phyloP scores from a whole-genome alignment of 2,329 filamentous ascomycete species.

The Onygenales sp. region DNA sequence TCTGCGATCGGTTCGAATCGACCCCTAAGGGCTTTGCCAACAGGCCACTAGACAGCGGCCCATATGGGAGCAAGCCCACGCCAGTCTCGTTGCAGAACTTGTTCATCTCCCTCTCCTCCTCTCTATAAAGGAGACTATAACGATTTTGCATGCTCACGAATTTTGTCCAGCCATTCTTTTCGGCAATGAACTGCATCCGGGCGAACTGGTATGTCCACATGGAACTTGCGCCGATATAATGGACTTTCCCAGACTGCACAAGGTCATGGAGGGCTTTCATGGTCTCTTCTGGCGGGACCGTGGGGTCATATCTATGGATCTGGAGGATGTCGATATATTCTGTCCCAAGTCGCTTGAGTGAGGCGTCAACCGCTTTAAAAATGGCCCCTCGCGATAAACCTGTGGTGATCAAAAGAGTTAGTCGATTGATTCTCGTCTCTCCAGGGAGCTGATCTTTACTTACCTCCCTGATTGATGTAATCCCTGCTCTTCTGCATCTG shows the following conservation, averaged over 20 bases:
- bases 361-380: constrained; percentile 37
- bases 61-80: constrained; percentile 34
- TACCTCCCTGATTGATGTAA: constrained; percentile 36
- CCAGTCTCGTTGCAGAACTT: constrained; percentile 32
- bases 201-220: constrained; percentile 19
- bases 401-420: background rate
- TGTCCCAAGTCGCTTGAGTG: constrained; percentile 33
- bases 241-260: constrained; percentile 24
- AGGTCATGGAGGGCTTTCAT: constrained; percentile 38
- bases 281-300: constrained; percentile 40
- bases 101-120: constrained; percentile 39
- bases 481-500: constrained; percentile 37
- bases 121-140: constrained; percentile 43
- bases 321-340: constrained; percentile 43
- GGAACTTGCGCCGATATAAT: constrained; percentile 23
- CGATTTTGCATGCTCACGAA: constrained; percentile 47
- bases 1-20: background rate
- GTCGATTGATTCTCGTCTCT: background rate
- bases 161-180: constrained; percentile 41
- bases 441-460: background rate
- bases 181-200: constrained; percentile 42
- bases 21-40: constrained; percentile 31
- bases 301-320: constrained; percentile 40
- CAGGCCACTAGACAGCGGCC: constrained; percentile 34
- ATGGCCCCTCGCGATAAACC: constrained; percentile 33